Evolutionary conservation across 768 basidiomycete species (phyloP).

Genomic region (Phlebiopsis flavidoalba): DNA sequence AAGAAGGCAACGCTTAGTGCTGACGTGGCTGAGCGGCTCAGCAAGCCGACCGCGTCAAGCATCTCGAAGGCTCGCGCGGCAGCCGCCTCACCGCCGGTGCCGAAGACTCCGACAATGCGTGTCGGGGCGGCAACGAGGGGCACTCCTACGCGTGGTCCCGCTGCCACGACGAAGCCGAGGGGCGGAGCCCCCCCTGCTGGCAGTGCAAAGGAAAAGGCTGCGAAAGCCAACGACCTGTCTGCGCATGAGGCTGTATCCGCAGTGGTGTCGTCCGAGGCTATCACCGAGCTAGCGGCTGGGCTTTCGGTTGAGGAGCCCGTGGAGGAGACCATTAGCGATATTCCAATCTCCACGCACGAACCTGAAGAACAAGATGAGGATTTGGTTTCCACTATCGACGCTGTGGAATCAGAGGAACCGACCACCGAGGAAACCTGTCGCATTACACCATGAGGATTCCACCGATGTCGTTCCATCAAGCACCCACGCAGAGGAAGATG

Average conservation of each 20-base stretch:
- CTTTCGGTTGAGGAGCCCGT: neutral
- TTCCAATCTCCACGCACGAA: slow-evolving; percentile 11
- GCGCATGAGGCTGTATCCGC: neutral
- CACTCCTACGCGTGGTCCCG: slow-evolving; percentile 26
- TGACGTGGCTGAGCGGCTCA: slow-evolving; percentile 59
- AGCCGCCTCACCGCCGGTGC: slow-evolving; percentile 17
- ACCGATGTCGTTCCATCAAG: neutral
- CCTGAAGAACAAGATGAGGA: slow-evolving; percentile 1
- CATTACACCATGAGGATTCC: too few relatives aligned
- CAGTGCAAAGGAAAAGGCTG: slow-evolving; percentile 17
- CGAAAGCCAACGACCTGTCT: slow-evolving; percentile 16
- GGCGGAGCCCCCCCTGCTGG: slow-evolving; percentile 21
- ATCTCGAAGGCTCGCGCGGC: slow-evolving; percentile 53
- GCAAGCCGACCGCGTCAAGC: slow-evolving; percentile 81
- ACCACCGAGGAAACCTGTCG: slow-evolving; percentile 6
- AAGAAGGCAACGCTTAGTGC: slow-evolving; percentile 53
- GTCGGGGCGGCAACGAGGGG: slow-evolving; percentile 18
- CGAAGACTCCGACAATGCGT: slow-evolving; percentile 12
- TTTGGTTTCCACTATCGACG: neutral
- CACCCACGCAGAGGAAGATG: slow-evolving; percentile 19
- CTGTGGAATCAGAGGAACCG: slow-evolving; percentile 2
- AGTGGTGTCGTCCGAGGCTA: neutral
- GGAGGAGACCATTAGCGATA: slow-evolving; percentile 15
- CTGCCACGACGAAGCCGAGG: slow-evolving; percentile 20
- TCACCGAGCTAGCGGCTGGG: neutral